Evolutionary conservation across 1,284 basidiomycete genomes (phyloP), one percentile per base, ranked within the genome.

Genomic region (Boletus albobrunnescens): DNA sequence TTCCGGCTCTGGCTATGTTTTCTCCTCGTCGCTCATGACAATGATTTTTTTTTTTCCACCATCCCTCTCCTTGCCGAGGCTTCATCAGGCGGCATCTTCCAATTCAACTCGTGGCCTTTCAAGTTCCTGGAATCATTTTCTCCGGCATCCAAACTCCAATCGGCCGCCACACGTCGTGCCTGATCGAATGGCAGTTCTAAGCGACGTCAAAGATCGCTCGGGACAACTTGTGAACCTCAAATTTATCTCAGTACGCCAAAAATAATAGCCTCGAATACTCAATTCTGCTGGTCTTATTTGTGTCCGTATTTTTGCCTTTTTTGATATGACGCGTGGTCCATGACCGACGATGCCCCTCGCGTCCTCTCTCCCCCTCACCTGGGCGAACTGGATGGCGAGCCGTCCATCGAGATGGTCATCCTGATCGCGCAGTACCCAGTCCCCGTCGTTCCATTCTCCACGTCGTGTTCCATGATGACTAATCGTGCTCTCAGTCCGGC

Each of bases 151-250:
- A 37, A 44, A 32, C 35, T 12, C 41, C 26, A 45, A 33, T 43
- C 47, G 47, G 49, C 47, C 40, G 36, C 33, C 49, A 12, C 16
- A 14, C 16, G n/a, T 28, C 2, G 60, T 62, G 46, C 61, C 64
- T 67, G 64, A 67, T 62, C 62, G 51, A 50, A 42, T 46, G 44
- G 44, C 36, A 28, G 16, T 37, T 47, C 10, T 52, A 66, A 59
- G 58, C 62, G 58, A 67, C 44, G 60, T 56, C 58, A 50, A 58
- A 36, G 51, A 52, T 61, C 45, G 39, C 44, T 55, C 41, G 12
- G 37, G 39, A 35, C 46, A 36, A 36, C 19, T 36, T 24, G 51
- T 49, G 37, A 38, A 54, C 57, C 56, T 55, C 60, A 58, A 51
- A 50, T 52, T 63, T 61, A 62, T 50, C 47, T 43, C 39, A 51